These are phyloP conservation scores for Euphrasia confusa DNA, from an alignment of 257 asterid species.

Conservation along the genomic window DNA sequence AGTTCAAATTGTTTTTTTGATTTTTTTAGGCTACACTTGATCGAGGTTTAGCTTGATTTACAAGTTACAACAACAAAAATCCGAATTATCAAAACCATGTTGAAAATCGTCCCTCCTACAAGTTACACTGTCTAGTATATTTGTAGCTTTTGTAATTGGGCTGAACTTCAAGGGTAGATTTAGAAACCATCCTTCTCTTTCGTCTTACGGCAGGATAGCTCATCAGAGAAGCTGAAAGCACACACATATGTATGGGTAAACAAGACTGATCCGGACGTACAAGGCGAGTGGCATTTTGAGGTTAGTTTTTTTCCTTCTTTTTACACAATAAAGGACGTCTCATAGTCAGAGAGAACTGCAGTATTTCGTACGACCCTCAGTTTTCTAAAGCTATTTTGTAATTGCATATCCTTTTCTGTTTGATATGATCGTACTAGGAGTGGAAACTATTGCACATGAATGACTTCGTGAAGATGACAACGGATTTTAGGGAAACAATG, in stretches of 20 bases:
- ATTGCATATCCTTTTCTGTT: neutral
- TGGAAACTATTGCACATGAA: slow-evolving; percentile 45
- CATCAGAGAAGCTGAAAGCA: slow-evolving; percentile 39
- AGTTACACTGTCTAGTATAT: neutral
- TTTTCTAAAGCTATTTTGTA: neutral
- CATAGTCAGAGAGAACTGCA: neutral
- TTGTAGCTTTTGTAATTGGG: no score
- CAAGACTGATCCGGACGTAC: slow-evolving; percentile 44
- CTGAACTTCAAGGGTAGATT: no score
- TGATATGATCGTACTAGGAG: slow-evolving; percentile 26
- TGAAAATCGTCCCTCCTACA: neutral
- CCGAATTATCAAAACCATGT: neutral
- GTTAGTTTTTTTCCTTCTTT: slow-evolving; percentile 18
- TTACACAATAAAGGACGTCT: neutral
- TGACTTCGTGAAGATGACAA: slow-evolving; percentile 46
- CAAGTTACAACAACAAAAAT: no score
- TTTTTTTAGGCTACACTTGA: no score
- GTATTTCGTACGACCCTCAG: neutral
- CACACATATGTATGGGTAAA: slow-evolving; percentile 51
- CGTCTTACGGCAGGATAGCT: slow-evolving; percentile 40
- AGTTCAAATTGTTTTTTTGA: no score
- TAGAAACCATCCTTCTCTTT: no score
- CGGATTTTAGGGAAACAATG: slow-evolving; percentile 42
- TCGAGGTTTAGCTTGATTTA: no score
- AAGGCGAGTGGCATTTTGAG: slow-evolving; percentile 66